phyloP scores from a whole-genome alignment of 192 early-diverging fungal genomes.

The Linnemannia zychae region DNA sequence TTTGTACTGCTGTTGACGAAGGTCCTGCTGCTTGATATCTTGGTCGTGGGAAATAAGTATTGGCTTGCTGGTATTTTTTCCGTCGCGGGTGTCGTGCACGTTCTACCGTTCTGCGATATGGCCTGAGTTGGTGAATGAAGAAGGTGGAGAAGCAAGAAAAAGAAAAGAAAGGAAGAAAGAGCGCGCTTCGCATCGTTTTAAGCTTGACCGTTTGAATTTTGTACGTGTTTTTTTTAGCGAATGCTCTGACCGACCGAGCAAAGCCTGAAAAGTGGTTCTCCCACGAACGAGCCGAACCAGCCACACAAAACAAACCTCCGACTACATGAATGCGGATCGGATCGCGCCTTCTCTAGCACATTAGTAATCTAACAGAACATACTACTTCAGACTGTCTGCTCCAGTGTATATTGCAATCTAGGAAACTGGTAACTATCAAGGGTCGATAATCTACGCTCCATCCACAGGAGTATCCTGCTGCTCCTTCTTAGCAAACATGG shows the following conservation, averaged over 20 bases:
- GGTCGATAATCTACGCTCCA: not conserved
- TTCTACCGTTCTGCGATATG: not conserved
- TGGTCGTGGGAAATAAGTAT: not conserved
- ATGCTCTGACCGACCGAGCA: not conserved
- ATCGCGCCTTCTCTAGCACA: not conserved
- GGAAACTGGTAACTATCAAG: not conserved
- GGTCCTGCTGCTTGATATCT: not conserved
- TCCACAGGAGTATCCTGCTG: not conserved
- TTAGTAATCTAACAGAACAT: too few species aligned
- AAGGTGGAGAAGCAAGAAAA: not conserved
- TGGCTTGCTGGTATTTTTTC: not conserved
- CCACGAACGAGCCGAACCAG: not conserved
- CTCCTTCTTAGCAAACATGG: conserved; percentile 42
- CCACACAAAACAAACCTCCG: not conserved
- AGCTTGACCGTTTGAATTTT: not conserved
- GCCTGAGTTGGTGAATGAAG: not conserved
- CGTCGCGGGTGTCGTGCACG: not conserved
- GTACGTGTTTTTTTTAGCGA: not conserved
- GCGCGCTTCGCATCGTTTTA: not conserved
- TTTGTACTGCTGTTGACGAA: not conserved
- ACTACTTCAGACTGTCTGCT: too few species aligned
- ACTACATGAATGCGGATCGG: not conserved
- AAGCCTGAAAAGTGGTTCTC: not conserved
- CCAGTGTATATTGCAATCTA: not conserved
- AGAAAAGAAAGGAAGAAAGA: not conserved